These are phyloP conservation scores for Lipomyces lipofer DNA, from an alignment of 805 yeast genomes.

Conservation along the genomic window DNA sequence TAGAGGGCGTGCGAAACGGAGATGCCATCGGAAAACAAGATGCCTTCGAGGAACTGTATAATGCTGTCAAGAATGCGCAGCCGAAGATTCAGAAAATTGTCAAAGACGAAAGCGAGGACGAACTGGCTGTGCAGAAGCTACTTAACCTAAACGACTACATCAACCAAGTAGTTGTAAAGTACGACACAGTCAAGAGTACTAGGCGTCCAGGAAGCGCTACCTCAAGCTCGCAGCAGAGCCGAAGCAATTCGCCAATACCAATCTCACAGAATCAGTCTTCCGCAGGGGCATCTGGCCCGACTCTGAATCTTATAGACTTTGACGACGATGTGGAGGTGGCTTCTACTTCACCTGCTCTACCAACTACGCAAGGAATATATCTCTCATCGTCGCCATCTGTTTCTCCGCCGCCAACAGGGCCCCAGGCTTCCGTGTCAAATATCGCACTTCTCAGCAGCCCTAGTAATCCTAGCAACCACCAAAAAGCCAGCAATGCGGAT, in stretches of 20 bases:
- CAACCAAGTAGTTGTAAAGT: slow-evolving; percentile 66
- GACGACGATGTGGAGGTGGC: slow-evolving; percentile 51
- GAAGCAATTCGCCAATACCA: slow-evolving; percentile 8
- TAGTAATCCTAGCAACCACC: too few relatives aligned
- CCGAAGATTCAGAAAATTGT: slow-evolving; percentile 84
- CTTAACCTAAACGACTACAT: slow-evolving; percentile 73
- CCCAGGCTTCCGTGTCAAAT: too few relatives aligned
- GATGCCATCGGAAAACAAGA: slow-evolving; percentile 55
- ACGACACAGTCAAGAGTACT: slow-evolving; percentile 64
- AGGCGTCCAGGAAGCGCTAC: slow-evolving; percentile 31
- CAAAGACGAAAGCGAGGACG: slow-evolving; percentile 74
- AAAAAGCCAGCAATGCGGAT: too few relatives aligned
- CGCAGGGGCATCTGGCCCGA: slow-evolving; percentile 46
- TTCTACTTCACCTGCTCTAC: too few relatives aligned
- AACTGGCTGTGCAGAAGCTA: slow-evolving; percentile 61
- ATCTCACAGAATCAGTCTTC: slow-evolving; percentile 35
- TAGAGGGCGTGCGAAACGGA: slow-evolving; percentile 43
- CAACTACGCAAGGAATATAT: too few relatives aligned
- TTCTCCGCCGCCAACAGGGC: too few relatives aligned
- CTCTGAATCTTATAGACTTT: slow-evolving; percentile 63
- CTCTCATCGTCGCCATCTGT: too few relatives aligned
- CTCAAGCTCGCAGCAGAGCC: slow-evolving; percentile 16
- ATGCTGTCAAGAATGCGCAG: slow-evolving; percentile 76
- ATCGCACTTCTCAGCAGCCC: too few relatives aligned
- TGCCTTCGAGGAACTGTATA: slow-evolving; percentile 74